A percentile compares a stretch with the other conserved stretches of the same genome.
Conservation (phyloP, 2,329 filamentous ascomycete genomes). For the Monosporascus cannonballus region DNA sequence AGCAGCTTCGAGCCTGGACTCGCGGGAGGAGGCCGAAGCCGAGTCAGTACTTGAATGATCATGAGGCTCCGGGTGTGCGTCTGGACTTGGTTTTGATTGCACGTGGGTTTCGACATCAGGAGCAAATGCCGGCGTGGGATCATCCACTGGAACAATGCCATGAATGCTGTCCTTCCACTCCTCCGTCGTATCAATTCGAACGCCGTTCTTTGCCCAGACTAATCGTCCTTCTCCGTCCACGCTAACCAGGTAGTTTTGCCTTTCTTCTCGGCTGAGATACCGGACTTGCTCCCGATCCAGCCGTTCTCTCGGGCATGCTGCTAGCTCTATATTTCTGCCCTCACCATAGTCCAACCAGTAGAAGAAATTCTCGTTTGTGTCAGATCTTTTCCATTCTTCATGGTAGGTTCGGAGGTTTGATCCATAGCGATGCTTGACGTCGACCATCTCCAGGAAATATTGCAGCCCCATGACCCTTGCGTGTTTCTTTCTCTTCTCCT, state of each 20-base stretch:
- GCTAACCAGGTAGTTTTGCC: constrained; percentile 72
- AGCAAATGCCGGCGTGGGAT: constrained; percentile 50
- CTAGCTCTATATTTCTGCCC: constrained; percentile 63
- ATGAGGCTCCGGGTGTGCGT: constrained; percentile 17
- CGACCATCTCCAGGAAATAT: constrained; percentile 83
- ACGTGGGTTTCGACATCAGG: constrained; percentile 25
- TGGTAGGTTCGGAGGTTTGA: constrained; percentile 79
- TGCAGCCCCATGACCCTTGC: constrained; percentile 78
- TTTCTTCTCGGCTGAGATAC: constrained; percentile 77
- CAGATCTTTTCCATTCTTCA: constrained; percentile 69
- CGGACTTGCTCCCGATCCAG: constrained; percentile 75
- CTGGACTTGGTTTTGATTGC: constrained; percentile 16
- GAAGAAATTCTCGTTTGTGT: constrained; percentile 85
- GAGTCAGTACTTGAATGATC: constrained; percentile 8
- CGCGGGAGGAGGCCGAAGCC: constrained; percentile 31
- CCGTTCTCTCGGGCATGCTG: constrained; percentile 64
- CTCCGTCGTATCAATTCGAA: constrained; percentile 68
- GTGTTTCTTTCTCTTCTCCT: constrained; percentile 53
- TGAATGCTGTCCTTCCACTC: constrained; percentile 74
- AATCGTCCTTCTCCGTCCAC: constrained; percentile 69
- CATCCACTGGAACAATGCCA: constrained; percentile 60
- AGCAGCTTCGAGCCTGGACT: constrained; percentile 49
- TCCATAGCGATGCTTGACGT: constrained; percentile 81
- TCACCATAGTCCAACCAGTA: constrained; percentile 86
- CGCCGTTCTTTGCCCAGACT: constrained; percentile 81